Base-by-base conservation (phyloP, 345 rosid species). In the Eutrema yunnanense region DNA sequence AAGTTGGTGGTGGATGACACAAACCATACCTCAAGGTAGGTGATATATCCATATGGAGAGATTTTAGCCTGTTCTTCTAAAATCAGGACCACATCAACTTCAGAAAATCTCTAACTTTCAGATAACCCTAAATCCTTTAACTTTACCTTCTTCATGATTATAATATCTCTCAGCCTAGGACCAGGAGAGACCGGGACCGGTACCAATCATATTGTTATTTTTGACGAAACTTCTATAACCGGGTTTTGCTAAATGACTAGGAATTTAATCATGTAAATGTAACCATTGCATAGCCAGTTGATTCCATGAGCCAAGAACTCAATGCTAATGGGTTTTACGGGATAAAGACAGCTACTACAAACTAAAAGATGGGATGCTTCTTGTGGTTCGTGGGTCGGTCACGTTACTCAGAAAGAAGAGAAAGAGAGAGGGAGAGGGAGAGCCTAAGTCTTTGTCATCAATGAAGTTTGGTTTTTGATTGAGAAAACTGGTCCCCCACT, bases 1-100 rank as follows among this genome's bases (percentile, higher is more conserved):
- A 71, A 65, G 76, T 77, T 77, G 80, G 72, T 71, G 76, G 70
- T 26, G 55, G 67, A 41, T 71, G 76, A 77, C 76, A 77, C 72
- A 71, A 71, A 77, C 80, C 76, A 71, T 77, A 77, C 80, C 80
- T 71, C 73, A 77, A 77, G 76, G 72, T 77, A 65, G 80, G 72
- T 77, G 76, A 33, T 65, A 77, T 68, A 69, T 69, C 75, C 79
- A 41, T 58, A 77, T 77, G 73, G 56, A 71, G 54, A 65, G 74
- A 54, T 69, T 70, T 32, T 70, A 76, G 80, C 66, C 66, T 69
- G 13, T 69, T 76, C 71, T 50, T 76, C 12, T 65, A 27, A 44
- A 57, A 32, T 42, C 1, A 64, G 80, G 80, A 71, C 80, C 76
- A 77, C 80, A 32, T 71, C 42, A 63, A 22, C 61, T 62, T 40